Evolutionary conservation across 164 flowering plant species (phyloP), one percentile per base, ranked within the genome.

Genomic region (Taxillus chinensis): DNA sequence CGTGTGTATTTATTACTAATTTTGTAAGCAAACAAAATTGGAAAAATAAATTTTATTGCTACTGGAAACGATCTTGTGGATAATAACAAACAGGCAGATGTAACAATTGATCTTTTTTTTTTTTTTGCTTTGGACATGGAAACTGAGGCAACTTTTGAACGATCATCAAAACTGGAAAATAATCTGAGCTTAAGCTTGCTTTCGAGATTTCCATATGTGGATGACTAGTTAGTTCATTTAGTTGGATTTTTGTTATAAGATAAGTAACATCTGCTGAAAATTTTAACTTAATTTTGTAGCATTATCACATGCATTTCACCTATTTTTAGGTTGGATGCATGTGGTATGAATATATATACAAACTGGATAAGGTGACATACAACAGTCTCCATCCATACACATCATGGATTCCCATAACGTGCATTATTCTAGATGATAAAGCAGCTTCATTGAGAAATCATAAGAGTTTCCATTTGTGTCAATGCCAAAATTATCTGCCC

Each of bases 41-140:
- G 99, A 16, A 89, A 81, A 80, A 95, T 95, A 72, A 95, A 95
- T 75, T 96, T 95, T 70, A 98, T 98, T 71, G 99, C 99, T 51
- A 95, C 89, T 59, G 98, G 99, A 46, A 95, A 91, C 78, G 99
- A 95, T 78, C 86, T 95, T 53, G 91, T 95, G 99, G 99, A 95
- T 49, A 98, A 95, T 64, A 98, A 95, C 66, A 95, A 95, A 70
- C 96, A 77, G 78, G 96, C 92, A 57, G 98, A 95, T 77, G 96
- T 95, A 13, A 81, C 92, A 7, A 68, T 86, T 66, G 99, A 95
- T 78, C 92, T 91, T 71, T 91, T 69, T 82, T 70, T 91, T 71
- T 91, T 69, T 82, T 70, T 95, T 77, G 95, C 99, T 57, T 60
- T 89, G 55, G 97, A 95, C 76, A 70, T 87, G 86, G 98, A 95